Percentiles rank a stretch among this genome's conserved stretches.
These are phyloP conservation scores for Trichodelitschia bisporula DNA, from an alignment of 495 filamentous ascomycete species.

Conservation along the genomic window DNA sequence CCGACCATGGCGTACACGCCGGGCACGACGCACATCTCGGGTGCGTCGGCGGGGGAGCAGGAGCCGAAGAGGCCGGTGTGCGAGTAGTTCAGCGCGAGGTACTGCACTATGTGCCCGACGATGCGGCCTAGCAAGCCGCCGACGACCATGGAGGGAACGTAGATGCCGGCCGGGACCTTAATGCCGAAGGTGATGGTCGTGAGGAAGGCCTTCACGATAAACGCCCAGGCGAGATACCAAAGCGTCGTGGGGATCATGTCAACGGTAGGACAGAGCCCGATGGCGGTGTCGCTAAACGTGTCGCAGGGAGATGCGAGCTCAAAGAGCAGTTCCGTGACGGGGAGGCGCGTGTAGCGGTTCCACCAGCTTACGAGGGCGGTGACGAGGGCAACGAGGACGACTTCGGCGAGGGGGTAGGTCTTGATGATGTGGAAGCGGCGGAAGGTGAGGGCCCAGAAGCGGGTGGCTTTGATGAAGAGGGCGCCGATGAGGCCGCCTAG, in stretches of 20 bases:
- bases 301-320: constrained; percentile 78
- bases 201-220: constrained; percentile 71
- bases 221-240: constrained; percentile 42
- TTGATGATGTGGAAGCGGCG: constrained; percentile 62
- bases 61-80: constrained; percentile 43
- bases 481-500: constrained; percentile 69
- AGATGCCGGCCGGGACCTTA: constrained; percentile 90
- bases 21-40: constrained; percentile 72
- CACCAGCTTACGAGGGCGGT: constrained; percentile 77
- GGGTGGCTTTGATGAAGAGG: constrained; percentile 87
- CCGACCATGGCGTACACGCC: constrained; percentile 91
- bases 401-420: constrained; percentile 62
- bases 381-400: constrained; percentile 61
- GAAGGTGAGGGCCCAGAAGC: constrained; percentile 72
- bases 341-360: constrained; percentile 74
- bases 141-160: constrained; percentile 95
- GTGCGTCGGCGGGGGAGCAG: constrained; percentile 41
- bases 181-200: constrained; percentile 82
- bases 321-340: constrained; percentile 73
- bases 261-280: constrained; percentile 54
- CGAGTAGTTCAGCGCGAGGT: constrained; percentile 49
- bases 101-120: constrained; percentile 71
- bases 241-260: constrained; percentile 54
- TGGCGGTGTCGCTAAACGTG: constrained; percentile 25
- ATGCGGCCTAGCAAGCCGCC: constrained; percentile 80